Conservation (phyloP, 2,329 filamentous ascomycete genomes). For the Keithomyces neogunnii region DNA sequence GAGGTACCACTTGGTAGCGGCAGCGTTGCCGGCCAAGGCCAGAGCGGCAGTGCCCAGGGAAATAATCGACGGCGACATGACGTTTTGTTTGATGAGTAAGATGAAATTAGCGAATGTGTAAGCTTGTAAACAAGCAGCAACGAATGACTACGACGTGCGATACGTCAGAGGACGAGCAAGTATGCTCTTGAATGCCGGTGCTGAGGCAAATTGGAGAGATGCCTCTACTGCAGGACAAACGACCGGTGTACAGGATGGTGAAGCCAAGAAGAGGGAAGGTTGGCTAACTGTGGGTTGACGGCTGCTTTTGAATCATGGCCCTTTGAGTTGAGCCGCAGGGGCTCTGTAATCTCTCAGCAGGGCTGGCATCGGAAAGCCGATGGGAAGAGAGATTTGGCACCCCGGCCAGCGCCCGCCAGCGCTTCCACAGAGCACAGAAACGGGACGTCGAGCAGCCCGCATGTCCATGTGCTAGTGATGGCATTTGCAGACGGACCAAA, state of each 20-base stretch:
- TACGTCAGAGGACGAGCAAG: conserved; percentile 34
- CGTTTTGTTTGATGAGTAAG: not conserved
- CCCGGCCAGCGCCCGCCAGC: too few relatives aligned
- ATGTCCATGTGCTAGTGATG: too few relatives aligned
- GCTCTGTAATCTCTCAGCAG: not conserved
- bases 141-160: conserved; percentile 33
- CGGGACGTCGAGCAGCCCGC: too few relatives aligned
- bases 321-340: not conserved
- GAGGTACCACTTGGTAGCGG: conserved; percentile 27
- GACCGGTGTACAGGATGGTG: not conserved
- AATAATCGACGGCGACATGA: conserved; percentile 33
- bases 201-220: not conserved
- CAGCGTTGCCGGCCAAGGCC: conserved; percentile 24
- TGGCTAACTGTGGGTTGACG: not conserved
- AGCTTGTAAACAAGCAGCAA: conserved; percentile 12
- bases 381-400: too few relatives aligned
- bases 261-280: not conserved
- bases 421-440: too few relatives aligned
- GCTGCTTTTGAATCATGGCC: not conserved
- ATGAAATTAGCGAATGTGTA: conserved; percentile 18
- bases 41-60: conserved; percentile 29
- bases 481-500: too few relatives aligned
- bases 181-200: conserved; percentile 1
- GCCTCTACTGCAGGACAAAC: not conserved
- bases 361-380: not conserved